Evolutionary conservation across 176 grass and related monocot genomes (phyloP).

Genomic region (Juncus inflexus): DNA sequence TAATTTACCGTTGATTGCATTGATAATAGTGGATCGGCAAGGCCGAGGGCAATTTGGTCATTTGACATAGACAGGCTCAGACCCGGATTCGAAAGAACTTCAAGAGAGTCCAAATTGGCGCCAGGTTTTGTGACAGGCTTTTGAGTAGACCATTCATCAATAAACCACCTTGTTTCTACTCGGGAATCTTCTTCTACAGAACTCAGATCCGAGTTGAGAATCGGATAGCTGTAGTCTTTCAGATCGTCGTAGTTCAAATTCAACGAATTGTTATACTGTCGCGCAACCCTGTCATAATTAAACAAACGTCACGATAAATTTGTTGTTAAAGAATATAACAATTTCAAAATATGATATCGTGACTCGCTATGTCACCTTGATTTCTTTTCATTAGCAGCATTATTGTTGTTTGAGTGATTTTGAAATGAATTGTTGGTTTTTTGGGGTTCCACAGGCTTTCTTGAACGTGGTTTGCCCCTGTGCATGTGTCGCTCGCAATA

Average conservation of each 20-base stretch:
- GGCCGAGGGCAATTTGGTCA: constrained; percentile 10
- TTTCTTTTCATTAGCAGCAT: not conserved
- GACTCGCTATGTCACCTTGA: too few relatives aligned
- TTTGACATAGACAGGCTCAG: constrained; percentile 19
- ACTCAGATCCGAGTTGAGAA: constrained; percentile 14
- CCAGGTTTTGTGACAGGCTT: constrained; percentile 8
- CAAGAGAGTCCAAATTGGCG: constrained; percentile 3
- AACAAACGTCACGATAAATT: too few relatives aligned
- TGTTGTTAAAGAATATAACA: too few relatives aligned
- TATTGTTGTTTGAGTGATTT: not conserved
- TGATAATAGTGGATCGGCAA: constrained; percentile 11
- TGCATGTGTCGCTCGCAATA: constrained; percentile 58
- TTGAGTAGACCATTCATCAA: constrained; percentile 24
- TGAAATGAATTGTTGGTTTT: not conserved
- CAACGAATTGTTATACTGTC: not conserved
- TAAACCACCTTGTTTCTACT: constrained; percentile 8
- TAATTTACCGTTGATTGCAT: constrained; percentile 17
- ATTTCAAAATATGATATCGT: too few relatives aligned
- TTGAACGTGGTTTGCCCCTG: constrained; percentile 48
- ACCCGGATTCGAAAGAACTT: constrained; percentile 9
- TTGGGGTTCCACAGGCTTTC: constrained; percentile 47
- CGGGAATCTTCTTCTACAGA: constrained; percentile 6
- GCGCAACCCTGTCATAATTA: constrained; percentile 10
- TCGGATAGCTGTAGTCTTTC: constrained; percentile 10
- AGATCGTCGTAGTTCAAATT: constrained; percentile 9